Evolutionary conservation across 2,329 filamentous ascomycete species (phyloP), one percentile per base, ranked within the genome.

Genomic region (Davidsoniella virescens): DNA sequence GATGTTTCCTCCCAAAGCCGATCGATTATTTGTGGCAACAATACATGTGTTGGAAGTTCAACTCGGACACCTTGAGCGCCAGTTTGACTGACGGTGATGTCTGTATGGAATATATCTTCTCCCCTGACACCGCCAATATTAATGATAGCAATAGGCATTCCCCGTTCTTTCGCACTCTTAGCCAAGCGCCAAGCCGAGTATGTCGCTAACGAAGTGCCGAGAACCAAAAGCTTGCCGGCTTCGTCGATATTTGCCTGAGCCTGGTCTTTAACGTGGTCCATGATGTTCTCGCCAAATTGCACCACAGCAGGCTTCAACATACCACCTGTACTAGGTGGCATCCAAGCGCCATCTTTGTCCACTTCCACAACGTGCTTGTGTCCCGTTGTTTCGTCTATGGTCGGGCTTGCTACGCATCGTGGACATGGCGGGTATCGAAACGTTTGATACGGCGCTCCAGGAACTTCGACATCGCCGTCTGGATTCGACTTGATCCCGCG

Each of bases 281-380:
- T 70, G 46, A 96, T 94, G 53, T 78, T 88, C 65, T 96, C 92
- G 14, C 92, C 92, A 62, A 96, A 96, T 87, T 96, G 95, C 58
- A 88, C 80, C 2, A 98, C 88, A 1, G 85, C 85, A 3, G 92
- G 92, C 61, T 96, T 96, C 50, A 98, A 64, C 37, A 96, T 78
- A 2, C 90, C 92, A 0, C 79, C 85, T 2, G 73, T 78, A 57
- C 78, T 80, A 0, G 67, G 66, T 5, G 71, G 58, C 38, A 70
- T 66, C 85, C 82, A 93, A 0, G 87, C 90, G 1, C 61, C 58
- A 59, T 95, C 90, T 1, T 61, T 58, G 59, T 95, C 90, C 10
- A 84, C 75, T 54, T 83, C 70, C 1, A 95, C 70, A 53, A 60
- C 65, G 2, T 67, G 69, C n/a, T 43, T 48, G 5, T 48, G 12